Evolutionary conservation across 768 basidiomycete species (phyloP), one percentile per base, ranked within the genome.

Genomic region (Russula earlei): DNA sequence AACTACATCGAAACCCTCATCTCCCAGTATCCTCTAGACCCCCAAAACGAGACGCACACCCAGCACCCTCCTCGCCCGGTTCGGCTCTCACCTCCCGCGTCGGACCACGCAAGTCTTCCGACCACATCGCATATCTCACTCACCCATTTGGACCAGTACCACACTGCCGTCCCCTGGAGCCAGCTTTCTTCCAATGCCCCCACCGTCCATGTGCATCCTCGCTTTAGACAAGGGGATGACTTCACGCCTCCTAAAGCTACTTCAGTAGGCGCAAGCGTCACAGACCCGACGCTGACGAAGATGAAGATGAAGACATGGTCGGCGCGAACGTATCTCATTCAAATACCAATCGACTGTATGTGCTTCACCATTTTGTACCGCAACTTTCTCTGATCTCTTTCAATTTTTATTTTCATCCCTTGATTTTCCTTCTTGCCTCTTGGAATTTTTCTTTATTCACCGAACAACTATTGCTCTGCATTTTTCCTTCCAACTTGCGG

Each of bases 281-380:
- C 31, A 53, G 44, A 25, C 5, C 52, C 2, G 57, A 58, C 17
- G 49, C 40, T 4, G 57, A 58, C 25, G 27, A 53, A 4, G 57
- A 58, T 31, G 57, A 58, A 2, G 57, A 58, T 0, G 52, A 54
- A 0, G 52, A 58, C 4, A n/a, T n/a, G n/a, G n/a, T n/a, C n/a
- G 45, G 44, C 7, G 17, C 22, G 11, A 31, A 41, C 15, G 6
- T 14, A 15, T 14, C 33, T 15, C 56, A 52, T 14, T 44, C 56
- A 3, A 52, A 57, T 29, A 40, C 57, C 9, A 58, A 58, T 45
- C 57, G 57, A 31, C 57, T 58, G 57, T 58, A 47, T 49, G 57
- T 40, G 17, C 11, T 25, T 38, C 24, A 4, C 14, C 20, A 9
- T 24, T 54, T 49, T 52, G 37, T 53, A 24, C 14, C 0, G 20